A percentile compares a stretch with the other conserved stretches of the same genome.
phyloP scores from a whole-genome alignment of 2,329 filamentous ascomycete genomes.

The Albophoma yamanashiensis region DNA sequence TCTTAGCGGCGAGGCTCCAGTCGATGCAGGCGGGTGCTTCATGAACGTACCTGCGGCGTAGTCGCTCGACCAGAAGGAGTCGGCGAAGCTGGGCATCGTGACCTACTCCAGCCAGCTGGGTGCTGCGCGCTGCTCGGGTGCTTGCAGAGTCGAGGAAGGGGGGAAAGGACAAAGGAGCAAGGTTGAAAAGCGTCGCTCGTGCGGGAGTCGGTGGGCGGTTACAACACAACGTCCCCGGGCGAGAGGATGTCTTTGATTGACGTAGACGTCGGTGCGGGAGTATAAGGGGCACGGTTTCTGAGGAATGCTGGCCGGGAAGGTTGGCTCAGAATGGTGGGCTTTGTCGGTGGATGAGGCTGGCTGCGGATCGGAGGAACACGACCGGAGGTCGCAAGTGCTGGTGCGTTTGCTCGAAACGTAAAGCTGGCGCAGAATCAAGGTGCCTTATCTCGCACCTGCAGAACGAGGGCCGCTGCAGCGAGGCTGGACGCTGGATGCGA shows the following conservation, averaged over 20 bases:
- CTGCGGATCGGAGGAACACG: neutral
- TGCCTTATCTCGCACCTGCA: neutral
- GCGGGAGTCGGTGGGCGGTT: neutral
- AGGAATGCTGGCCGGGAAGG: neutral
- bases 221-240: neutral
- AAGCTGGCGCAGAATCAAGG: neutral
- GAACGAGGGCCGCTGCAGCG: neutral
- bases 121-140: neutral
- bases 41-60: constrained; percentile 72
- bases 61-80: constrained; percentile 96
- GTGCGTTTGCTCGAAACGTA: neutral
- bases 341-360: neutral
- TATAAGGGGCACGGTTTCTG: neutral
- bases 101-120: constrained; percentile 7
- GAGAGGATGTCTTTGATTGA: neutral
- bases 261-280: neutral
- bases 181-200: neutral
- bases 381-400: neutral
- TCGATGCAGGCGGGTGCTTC: neutral
- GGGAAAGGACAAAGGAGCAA: neutral
- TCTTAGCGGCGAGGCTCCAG: constrained; percentile 3
- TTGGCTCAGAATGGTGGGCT: neutral
- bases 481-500: neutral
- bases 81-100: constrained; percentile 79
- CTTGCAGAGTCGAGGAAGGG: neutral